Conservation (phyloP, 2,329 filamentous ascomycete genomes). For the Paracoccidioides brasiliensis region DNA sequence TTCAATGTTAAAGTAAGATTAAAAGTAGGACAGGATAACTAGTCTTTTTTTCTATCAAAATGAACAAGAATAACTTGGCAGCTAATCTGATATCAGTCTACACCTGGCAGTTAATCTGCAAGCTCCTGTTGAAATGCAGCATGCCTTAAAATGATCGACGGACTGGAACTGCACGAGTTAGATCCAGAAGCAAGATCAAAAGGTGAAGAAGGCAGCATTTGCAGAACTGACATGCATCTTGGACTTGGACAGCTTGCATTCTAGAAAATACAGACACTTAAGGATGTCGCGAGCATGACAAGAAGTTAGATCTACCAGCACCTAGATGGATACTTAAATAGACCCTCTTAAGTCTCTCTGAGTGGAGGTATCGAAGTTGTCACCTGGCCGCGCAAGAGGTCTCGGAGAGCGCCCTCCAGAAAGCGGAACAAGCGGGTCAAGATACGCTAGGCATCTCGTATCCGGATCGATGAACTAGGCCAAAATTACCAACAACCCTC, state of each 20-base stretch:
- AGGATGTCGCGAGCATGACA: background rate
- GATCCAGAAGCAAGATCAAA: background rate
- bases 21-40: no score
- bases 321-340: background rate
- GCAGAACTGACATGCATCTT: background rate
- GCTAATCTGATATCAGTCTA: background rate
- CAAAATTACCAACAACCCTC: background rate
- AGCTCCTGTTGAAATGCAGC: background rate
- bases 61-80: background rate
- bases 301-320: background rate
- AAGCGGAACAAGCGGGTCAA: background rate
- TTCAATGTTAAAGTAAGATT: no score
- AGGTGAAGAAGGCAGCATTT: background rate
- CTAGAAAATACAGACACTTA: background rate
- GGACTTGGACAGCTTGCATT: background rate
- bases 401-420: background rate
- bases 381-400: background rate
- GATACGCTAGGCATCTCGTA: background rate
- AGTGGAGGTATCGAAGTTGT: background rate
- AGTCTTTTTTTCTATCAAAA: no score
- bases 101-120: background rate
- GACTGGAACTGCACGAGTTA: constrained; percentile 1
- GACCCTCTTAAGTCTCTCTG: background rate
- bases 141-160: constrained; percentile 6
- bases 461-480: background rate